Percentiles rank a stretch among this genome's conserved stretches.
Conservation (phyloP, 345 rosid species). For the Clarkia xantiana region DNA sequence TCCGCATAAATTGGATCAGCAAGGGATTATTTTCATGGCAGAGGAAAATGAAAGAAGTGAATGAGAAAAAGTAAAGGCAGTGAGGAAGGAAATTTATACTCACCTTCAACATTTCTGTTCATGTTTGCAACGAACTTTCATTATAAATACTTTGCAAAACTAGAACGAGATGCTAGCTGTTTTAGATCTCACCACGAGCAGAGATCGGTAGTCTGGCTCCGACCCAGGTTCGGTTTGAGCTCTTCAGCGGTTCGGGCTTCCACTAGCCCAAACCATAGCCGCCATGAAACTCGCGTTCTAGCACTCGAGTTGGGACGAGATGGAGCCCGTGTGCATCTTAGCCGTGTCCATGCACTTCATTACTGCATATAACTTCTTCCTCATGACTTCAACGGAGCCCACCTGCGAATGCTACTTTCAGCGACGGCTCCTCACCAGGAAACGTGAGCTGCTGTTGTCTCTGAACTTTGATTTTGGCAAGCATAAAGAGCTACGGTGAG, state of each 20-base stretch:
- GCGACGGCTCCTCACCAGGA: conserved; percentile 46
- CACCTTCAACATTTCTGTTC: no score
- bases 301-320: conserved; percentile 91
- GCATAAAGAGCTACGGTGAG: conserved; percentile 26
- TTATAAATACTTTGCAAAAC: no score
- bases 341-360: conserved; percentile 46
- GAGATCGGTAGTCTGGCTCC: conserved; percentile 35
- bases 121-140: no score
- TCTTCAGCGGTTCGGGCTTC: conserved; percentile 43
- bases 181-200: no score
- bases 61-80: no score
- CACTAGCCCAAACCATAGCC: conserved; percentile 42
- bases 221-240: conserved; percentile 42
- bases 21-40: no score
- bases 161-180: no score
- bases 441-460: conserved; percentile 35
- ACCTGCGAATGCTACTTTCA: conserved; percentile 57
- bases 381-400: conserved; percentile 65
- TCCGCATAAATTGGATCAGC: no score
- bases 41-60: no score
- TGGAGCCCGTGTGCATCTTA: conserved; percentile 96
- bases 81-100: no score
- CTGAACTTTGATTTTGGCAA: conserved; percentile 27
- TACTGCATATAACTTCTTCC: conserved; percentile 53
- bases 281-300: conserved; percentile 88